These are phyloP conservation scores for Coniochaeta hoffmannii DNA, from an alignment of 2,329 filamentous ascomycete species.

Conservation along the genomic window DNA sequence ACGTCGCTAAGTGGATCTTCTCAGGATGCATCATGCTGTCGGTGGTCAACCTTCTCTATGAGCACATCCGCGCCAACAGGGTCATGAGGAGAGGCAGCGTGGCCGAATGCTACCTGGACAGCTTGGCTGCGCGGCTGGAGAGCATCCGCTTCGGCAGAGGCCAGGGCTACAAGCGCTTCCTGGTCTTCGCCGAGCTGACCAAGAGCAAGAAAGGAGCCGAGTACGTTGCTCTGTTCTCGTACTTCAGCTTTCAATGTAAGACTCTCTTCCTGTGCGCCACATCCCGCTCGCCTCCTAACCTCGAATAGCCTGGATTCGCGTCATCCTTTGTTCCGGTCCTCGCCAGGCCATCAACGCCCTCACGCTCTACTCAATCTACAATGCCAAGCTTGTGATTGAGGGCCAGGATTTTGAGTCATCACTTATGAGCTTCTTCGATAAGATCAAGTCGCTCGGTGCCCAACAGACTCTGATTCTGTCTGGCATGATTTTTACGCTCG, in stretches of 20 bases:
- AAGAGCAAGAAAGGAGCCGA: slow-evolving; percentile 87
- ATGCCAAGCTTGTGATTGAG: slow-evolving; percentile 61
- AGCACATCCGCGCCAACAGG: slow-evolving; percentile 70
- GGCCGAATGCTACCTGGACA: slow-evolving; percentile 86
- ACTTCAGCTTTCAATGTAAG: slow-evolving; percentile 66
- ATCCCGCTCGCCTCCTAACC: slow-evolving; percentile 9
- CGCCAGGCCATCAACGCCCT: slow-evolving; percentile 86
- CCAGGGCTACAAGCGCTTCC: slow-evolving; percentile 78
- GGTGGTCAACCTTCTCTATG: slow-evolving; percentile 71
- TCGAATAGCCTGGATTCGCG: slow-evolving; percentile 68
- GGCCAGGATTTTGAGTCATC: slow-evolving; percentile 50
- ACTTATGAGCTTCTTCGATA: slow-evolving; percentile 73
- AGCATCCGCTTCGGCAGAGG: slow-evolving; percentile 68
- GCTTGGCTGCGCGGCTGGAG: slow-evolving; percentile 75
- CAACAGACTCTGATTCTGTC: slow-evolving; percentile 77
- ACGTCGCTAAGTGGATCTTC: slow-evolving; percentile 91
- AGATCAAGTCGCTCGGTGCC: slow-evolving; percentile 66
- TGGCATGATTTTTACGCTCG: slow-evolving; percentile 84
- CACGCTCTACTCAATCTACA: slow-evolving; percentile 79
- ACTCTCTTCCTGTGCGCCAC: slow-evolving; percentile 4
- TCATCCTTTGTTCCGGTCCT: slow-evolving; percentile 85
- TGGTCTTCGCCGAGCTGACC: slow-evolving; percentile 88
- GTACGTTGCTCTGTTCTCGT: slow-evolving; percentile 85
- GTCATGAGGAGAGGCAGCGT: slow-evolving; percentile 82
- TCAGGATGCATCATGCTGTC: slow-evolving; percentile 86